Percentiles rank a stretch among this genome's conserved stretches.
Conservation (phyloP, 768 basidiomycete species). For the Phaffia tasmanica region DNA sequence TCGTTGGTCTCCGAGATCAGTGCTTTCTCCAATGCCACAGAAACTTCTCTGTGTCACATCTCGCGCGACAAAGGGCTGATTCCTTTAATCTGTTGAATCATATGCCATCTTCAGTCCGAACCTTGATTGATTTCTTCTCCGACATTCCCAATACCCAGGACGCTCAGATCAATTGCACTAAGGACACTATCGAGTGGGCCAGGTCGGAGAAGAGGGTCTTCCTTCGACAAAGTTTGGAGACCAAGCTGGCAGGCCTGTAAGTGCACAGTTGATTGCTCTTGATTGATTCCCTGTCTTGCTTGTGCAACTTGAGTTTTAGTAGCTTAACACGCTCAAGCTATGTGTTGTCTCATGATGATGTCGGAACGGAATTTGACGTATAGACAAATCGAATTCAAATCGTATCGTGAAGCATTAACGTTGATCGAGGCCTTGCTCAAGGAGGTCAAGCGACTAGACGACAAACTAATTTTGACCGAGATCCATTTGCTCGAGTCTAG, state of each 20-base stretch:
- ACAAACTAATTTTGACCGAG: slow-evolving; percentile 95
- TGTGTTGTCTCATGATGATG: slow-evolving; percentile 2
- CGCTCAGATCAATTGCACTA: slow-evolving; percentile 71
- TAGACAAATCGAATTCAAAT: slow-evolving; percentile 49
- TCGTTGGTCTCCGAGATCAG: background rate
- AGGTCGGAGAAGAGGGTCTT: slow-evolving; percentile 86
- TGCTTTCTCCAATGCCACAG: background rate
- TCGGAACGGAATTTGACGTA: background rate
- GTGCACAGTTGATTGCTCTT: slow-evolving; percentile 30
- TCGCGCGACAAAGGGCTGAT: background rate
- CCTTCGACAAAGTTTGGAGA: slow-evolving; percentile 85
- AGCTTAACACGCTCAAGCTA: background rate
- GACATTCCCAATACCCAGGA: slow-evolving; percentile 61
- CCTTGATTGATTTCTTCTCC: slow-evolving; percentile 80
- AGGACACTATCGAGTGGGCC: slow-evolving; percentile 88
- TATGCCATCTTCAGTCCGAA: slow-evolving; percentile 54
- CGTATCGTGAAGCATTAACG: slow-evolving; percentile 64
- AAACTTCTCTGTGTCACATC: background rate
- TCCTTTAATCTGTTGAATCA: slow-evolving; percentile 13
- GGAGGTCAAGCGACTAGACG: slow-evolving; percentile 85
- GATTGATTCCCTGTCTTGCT: background rate
- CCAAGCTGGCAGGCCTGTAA: slow-evolving; percentile 61
- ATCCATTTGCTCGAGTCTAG: slow-evolving; percentile 88
- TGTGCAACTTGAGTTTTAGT: background rate
- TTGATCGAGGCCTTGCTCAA: slow-evolving; percentile 79